Base-by-base conservation (phyloP, 352 stramenopile species). In the Elongisporangium senticosum region DNA sequence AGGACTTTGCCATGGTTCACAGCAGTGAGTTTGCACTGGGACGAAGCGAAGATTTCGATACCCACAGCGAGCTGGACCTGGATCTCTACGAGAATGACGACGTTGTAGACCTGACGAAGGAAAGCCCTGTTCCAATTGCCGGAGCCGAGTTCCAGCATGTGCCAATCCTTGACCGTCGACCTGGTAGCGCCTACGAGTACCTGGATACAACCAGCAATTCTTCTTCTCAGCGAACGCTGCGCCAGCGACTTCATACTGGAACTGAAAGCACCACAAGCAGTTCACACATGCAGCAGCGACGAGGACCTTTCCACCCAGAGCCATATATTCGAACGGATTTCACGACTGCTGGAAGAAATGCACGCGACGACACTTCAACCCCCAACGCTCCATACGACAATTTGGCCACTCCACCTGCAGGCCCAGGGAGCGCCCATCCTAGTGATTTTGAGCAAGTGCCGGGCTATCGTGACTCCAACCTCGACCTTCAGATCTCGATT, bases 11-110 rank as follows among this genome's bases (percentile, higher is more conserved):
- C 11, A 17, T 43, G 13, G 33, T 43, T 43, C 33, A 43, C 11
- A 43, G 33, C 13, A 17, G 11, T 43, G 13, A 43, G 33, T 43
- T 43, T 43, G 11, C 33, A 4, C 11, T 43, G 33, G 33, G 33
- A 17, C 33, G 33, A 43, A 43, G 33, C 33, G 33, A 43, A 43
- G 33, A 43, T 43, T 43, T 43, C 55, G 75, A 78, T 53, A 57
- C 58, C 1, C 64, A 82, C 53, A 84, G 75, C 47, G 78, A 90
- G 53, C 69, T 87, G 24, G 77, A 88, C 47, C 56, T 86, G 20
- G 77, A 82, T 55, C 60, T 86, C 3, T 87, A 87, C 63, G 75
- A 90, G 50, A 75, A 62, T 17, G 75, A 90, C 21, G 73, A 85
- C 8, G 56, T 65, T 0, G 49, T 62, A 0, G 70, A 69, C 28